phyloP scores from a whole-genome alignment of 768 basidiomycete genomes.

The Lactarius trivialis region DNA sequence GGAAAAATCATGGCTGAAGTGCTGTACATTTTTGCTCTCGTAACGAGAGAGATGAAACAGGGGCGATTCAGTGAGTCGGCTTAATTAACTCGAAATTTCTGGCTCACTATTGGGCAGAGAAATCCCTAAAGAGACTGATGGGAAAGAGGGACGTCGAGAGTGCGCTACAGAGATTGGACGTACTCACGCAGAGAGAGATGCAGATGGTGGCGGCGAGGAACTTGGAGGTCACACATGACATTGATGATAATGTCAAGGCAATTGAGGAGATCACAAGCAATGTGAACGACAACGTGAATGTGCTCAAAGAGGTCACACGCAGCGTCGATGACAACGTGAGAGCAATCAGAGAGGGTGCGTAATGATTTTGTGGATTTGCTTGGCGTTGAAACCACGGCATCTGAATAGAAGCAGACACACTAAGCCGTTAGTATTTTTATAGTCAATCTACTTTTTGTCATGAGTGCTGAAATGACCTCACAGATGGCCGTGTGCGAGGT shows the following conservation, averaged over 20 bases:
- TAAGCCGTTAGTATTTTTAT: no score
- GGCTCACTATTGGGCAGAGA: no score
- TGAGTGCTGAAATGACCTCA: no score
- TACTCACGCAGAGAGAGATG: conserved; percentile 1
- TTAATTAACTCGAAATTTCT: neutral
- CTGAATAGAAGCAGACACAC: no score
- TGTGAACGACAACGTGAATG: no score
- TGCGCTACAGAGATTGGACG: no score
- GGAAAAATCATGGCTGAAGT: conserved; percentile 1
- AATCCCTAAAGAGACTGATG: no score
- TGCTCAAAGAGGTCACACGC: neutral
- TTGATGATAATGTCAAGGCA: neutral
- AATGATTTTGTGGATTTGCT: neutral
- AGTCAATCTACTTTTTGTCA: no score
- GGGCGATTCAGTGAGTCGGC: neutral
- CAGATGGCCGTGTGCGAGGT: no score
- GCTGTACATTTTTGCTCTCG: neutral
- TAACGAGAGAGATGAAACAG: neutral
- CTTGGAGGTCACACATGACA: neutral
- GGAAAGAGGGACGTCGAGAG: no score
- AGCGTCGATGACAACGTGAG: neutral
- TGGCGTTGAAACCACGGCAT: no score
- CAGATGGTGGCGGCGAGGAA: neutral
- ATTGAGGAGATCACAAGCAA: neutral
- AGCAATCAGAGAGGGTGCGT: neutral